phyloP scores from a whole-genome alignment of 257 asterid species.

The Henckelia pumila region DNA sequence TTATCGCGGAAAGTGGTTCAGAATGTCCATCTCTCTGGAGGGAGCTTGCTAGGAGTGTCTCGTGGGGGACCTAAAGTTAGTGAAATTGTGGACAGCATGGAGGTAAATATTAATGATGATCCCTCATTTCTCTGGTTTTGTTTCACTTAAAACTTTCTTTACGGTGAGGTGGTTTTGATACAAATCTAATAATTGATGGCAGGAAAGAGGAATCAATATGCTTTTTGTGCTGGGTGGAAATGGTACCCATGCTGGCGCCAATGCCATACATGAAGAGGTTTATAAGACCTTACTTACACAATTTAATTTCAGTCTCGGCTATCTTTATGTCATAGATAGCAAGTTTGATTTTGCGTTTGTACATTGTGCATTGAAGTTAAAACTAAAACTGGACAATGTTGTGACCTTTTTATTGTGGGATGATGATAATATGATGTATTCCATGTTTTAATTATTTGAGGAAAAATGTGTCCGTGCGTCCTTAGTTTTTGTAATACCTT shows the following conservation, averaged over 20 bases:
- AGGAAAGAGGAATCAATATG: constrained; percentile 93
- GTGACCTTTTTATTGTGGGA: too few relatives aligned
- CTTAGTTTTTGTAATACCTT: constrained; percentile 25
- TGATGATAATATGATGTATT: neutral
- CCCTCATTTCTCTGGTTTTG: constrained; percentile 4
- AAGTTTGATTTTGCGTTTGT: constrained; percentile 1
- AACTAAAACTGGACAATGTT: neutral
- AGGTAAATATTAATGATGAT: constrained; percentile 41
- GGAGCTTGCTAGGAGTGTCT: constrained; percentile 95
- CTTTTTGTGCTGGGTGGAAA: constrained; percentile 97
- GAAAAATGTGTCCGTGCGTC: neutral
- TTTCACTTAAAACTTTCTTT: constrained; percentile 6
- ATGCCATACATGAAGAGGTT: constrained; percentile 95
- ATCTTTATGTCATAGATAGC: neutral
- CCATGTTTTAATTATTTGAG: neutral
- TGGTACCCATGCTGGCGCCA: constrained; percentile 99
- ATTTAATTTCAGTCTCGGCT: constrained; percentile 12
- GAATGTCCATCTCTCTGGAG: constrained; percentile 94
- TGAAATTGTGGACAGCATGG: constrained; percentile 83
- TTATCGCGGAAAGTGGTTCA: constrained; percentile 87
- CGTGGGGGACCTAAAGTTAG: constrained; percentile 89
- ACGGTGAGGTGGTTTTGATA: constrained; percentile 17
- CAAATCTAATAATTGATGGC: constrained; percentile 32
- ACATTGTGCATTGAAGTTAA: neutral
- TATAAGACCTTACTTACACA: constrained; percentile 19